phyloP scores from a whole-genome alignment of 1,284 basidiomycete genomes.

The Ustilago hordei region DNA sequence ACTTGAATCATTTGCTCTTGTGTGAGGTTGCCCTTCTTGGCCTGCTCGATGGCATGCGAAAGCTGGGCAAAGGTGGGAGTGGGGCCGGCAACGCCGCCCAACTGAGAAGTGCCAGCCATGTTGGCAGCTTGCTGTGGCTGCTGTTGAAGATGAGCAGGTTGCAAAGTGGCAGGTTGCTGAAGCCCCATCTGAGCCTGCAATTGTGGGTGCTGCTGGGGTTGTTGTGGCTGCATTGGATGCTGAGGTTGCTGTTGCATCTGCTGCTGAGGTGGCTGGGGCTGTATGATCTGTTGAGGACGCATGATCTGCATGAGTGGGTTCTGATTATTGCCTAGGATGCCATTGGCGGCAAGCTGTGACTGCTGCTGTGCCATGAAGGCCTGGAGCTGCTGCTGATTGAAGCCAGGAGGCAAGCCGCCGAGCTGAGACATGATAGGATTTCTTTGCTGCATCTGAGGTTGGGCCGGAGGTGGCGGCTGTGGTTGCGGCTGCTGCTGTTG shows the following conservation, averaged over 20 bases:
- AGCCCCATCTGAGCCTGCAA: conserved; percentile 32
- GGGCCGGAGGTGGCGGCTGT: conserved; percentile 31
- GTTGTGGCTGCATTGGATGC: conserved; percentile 26
- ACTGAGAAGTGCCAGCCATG: conserved; percentile 23
- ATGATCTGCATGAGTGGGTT: conserved; percentile 44
- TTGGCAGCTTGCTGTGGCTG: conserved; percentile 31
- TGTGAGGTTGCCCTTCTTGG: conserved; percentile 52
- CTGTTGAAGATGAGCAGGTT: conserved; percentile 45
- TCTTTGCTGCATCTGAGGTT: conserved; percentile 48
- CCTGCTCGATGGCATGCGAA: conserved; percentile 50
- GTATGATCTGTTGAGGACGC: conserved; percentile 35
- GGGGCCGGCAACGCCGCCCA: conserved; percentile 23
- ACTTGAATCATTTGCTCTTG: conserved; percentile 55
- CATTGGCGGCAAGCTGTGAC: conserved; percentile 33
- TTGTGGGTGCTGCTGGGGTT: conserved; percentile 36
- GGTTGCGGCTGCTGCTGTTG: conserved; percentile 38
- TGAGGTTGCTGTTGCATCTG: conserved; percentile 32
- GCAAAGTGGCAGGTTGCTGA: conserved; percentile 26
- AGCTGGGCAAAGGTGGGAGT: conserved; percentile 50
- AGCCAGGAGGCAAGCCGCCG: conserved; percentile 38
- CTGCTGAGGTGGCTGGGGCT: conserved; percentile 35
- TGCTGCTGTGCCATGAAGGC: conserved; percentile 51
- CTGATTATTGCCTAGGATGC: conserved; percentile 38
- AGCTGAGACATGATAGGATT: conserved; percentile 52
- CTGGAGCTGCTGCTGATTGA: conserved; percentile 55